These are phyloP conservation scores for Larix kaempferi DNA, from an alignment of 75 land plant genomes.

Conservation along the genomic window DNA sequence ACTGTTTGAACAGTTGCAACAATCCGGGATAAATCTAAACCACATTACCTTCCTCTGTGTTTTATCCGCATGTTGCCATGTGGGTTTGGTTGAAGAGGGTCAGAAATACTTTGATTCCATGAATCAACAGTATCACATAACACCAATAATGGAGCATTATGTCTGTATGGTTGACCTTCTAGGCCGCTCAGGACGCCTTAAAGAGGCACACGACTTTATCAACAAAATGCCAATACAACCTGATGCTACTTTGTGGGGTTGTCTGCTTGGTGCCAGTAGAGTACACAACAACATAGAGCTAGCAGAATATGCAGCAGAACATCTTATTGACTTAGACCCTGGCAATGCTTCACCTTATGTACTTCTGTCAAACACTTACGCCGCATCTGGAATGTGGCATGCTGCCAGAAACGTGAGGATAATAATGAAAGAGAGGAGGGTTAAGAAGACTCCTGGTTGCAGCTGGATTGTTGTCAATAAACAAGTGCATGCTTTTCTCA, in stretches of 20 bases:
- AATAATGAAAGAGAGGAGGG: slow-evolving; percentile 12
- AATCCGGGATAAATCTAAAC: slow-evolving; percentile 35
- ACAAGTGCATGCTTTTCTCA: slow-evolving; percentile 22
- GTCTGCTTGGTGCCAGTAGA: slow-evolving; percentile 42
- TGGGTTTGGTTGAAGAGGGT: slow-evolving; percentile 43
- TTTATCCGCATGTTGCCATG: slow-evolving; percentile 33
- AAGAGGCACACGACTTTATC: slow-evolving; percentile 46
- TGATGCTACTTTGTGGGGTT: slow-evolving; percentile 33
- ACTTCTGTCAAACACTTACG: slow-evolving; percentile 23
- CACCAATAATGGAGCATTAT: slow-evolving; percentile 44
- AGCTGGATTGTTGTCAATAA: slow-evolving; percentile 44
- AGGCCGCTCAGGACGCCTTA: slow-evolving; percentile 54
- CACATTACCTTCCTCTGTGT: slow-evolving; percentile 37
- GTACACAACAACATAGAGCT: slow-evolving; percentile 30
- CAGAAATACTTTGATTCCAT: slow-evolving; percentile 33
- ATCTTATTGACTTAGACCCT: slow-evolving; percentile 36
- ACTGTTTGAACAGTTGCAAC: slow-evolving; percentile 34
- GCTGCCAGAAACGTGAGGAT: slow-evolving; percentile 18
- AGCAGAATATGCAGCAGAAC: slow-evolving; percentile 32
- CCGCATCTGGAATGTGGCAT: slow-evolving; percentile 27
- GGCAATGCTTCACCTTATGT: slow-evolving; percentile 14
- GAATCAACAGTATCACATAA: slow-evolving; percentile 29
- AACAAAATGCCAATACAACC: slow-evolving; percentile 42
- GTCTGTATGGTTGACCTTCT: slow-evolving; percentile 44
- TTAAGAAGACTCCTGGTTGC: slow-evolving; percentile 10